Percentiles rank a stretch among this genome's conserved stretches.
Conservation (phyloP, 129 eudicot species). For the Flaveria ramosissima region DNA sequence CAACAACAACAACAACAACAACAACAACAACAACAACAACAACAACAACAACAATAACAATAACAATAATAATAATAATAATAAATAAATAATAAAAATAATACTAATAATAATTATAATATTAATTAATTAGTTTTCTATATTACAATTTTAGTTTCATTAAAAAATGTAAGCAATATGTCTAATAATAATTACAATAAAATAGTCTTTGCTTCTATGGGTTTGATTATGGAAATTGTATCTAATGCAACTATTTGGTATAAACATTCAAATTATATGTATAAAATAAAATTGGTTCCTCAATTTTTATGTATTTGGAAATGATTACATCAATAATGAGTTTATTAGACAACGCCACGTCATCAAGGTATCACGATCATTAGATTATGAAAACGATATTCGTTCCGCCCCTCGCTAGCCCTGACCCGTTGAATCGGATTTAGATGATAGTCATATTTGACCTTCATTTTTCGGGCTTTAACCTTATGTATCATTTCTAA, state of each 20-base stretch:
- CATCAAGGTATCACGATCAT: background rate
- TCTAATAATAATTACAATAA: no score
- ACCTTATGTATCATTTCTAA: background rate
- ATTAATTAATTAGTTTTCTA: no score
- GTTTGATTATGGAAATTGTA: slow-evolving; percentile 3
- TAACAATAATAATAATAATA: no score
- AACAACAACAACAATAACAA: no score
- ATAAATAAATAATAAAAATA: no score
- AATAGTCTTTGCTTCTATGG: slow-evolving; percentile 22
- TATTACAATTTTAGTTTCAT: no score
- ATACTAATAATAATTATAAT: no score
- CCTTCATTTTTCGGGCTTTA: background rate
- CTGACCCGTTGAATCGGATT: background rate
- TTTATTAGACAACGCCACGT: background rate
- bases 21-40: no score
- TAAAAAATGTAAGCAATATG: no score
- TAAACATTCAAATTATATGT: slow-evolving; percentile 6
- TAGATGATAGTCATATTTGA: background rate
- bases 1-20: no score
- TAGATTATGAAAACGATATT: background rate
- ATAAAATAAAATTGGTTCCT: background rate
- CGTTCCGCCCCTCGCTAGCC: background rate
- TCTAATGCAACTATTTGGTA: slow-evolving; percentile 24
- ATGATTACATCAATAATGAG: background rate
- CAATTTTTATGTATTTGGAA: background rate